Percentiles rank a stretch among this genome's conserved stretches.
These are phyloP conservation scores for Trametopsis cervina DNA, from an alignment of 768 basidiomycete genomes.

Conservation along the genomic window DNA sequence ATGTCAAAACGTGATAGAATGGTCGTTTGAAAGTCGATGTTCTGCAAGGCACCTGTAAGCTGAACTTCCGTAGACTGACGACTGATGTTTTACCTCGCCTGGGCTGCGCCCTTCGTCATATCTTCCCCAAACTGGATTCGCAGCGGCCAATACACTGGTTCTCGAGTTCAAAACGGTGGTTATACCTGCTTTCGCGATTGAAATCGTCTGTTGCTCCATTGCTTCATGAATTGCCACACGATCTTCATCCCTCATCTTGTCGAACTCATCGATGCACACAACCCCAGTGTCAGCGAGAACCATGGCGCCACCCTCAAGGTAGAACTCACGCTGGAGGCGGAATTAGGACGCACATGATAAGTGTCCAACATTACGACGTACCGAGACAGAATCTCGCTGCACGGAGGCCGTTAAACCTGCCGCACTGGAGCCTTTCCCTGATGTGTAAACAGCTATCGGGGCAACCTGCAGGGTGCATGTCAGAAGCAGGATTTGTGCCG, in stretches of 20 bases:
- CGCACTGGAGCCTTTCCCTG: slow-evolving; percentile 96
- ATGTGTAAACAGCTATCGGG: slow-evolving; percentile 96
- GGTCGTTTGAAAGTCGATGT: slow-evolving; percentile 97
- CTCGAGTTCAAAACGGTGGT: slow-evolving; percentile 95
- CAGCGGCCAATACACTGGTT: slow-evolving; percentile 93
- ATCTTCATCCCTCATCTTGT: slow-evolving; percentile 99
- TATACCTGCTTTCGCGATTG: slow-evolving; percentile 98
- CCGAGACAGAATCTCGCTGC: slow-evolving; percentile 87
- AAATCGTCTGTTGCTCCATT: slow-evolving; percentile 99
- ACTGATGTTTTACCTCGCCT: slow-evolving; percentile 73
- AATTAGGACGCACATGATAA: slow-evolving; percentile 5
- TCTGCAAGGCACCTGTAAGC: slow-evolving; percentile 36
- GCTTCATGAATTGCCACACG: slow-evolving; percentile 99
- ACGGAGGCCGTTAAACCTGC: slow-evolving; percentile 98
- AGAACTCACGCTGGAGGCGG: slow-evolving; percentile 82
- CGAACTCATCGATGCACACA: slow-evolving; percentile 99
- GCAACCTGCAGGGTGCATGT: slow-evolving; percentile 55
- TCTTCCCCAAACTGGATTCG: slow-evolving; percentile 95
- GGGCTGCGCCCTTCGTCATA: slow-evolving; percentile 97
- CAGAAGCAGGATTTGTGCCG: slow-evolving; percentile 1
- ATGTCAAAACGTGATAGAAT: slow-evolving; percentile 98
- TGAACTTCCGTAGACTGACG: not conserved
- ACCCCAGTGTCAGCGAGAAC: slow-evolving; percentile 97
- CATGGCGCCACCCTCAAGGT: slow-evolving; percentile 99
- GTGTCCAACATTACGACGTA: slow-evolving; percentile 32